Base-by-base conservation (phyloP, 2,329 filamentous ascomycete species). In the Thielaviopsis musarum region DNA sequence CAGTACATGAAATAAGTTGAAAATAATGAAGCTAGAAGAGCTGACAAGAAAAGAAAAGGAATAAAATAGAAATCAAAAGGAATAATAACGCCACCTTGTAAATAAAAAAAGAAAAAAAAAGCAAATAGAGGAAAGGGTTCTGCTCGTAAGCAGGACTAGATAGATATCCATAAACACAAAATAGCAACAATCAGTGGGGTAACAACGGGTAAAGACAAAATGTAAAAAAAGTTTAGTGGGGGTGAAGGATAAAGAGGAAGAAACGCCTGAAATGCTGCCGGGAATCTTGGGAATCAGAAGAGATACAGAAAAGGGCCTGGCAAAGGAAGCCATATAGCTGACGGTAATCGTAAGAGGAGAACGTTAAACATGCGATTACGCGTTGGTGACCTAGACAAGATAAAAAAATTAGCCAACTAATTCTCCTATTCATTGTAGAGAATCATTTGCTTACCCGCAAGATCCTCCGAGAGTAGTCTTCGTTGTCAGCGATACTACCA, bases 391-490 rank as follows among this genome's bases (percentile, higher is more conserved):
- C 78, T 81, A 57, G 6, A 48, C 4, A 5, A 10, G 19, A 3
- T 48, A 26, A 6, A 3, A n/a, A 26, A 26, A 63, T 67, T 64
- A 69, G 64, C 52, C 55, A 52, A 22, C 21, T 34, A 38, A 21
- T 21, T 38, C 17, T n/a, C 3, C 30, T 6, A 24, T 9, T 15
- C 3, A 12, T 41, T 7, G 21, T 52, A 21, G 30, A 0, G 21
- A 21, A 7, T 5, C 26, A 1, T 55, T n/a, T 60, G 74, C 81
- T 65, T 79, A 95, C 91, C 83, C 94, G 88, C 69, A 97, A 80
- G 72, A 97, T 96, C 74, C 88, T 87, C 74, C 91, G 83, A 63
- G 91, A 96, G 74, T 95, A 97, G 71, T 97, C 91, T 73, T 95
- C 84, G 73, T 96, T 94, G 71, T 97, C 91, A 57, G 91, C 91